A percentile compares a stretch with the other conserved stretches of the same genome.
Evolutionary conservation across 2,329 filamentous ascomycete species (phyloP).

Genomic region (Penicillium sp.): DNA sequence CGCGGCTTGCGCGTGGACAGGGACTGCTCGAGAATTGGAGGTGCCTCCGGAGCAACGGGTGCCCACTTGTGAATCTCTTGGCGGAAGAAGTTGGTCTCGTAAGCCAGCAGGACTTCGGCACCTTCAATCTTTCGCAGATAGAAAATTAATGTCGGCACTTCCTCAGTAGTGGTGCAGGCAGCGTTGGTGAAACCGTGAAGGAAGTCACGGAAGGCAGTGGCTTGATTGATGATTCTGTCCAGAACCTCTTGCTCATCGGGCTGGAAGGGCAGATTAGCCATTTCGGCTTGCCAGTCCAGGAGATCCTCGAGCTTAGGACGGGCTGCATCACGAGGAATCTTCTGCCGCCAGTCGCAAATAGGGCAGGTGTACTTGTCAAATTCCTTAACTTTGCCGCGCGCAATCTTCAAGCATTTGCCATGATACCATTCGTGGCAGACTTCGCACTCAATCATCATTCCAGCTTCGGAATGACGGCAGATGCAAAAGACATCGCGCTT

Average conservation of each 20-base stretch:
- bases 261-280: slow-evolving; percentile 81
- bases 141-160: slow-evolving; percentile 88
- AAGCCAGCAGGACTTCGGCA: slow-evolving; percentile 85
- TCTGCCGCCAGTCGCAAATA: slow-evolving; percentile 95
- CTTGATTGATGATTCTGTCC: slow-evolving; percentile 82
- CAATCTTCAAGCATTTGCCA: slow-evolving; percentile 96
- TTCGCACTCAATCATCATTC: slow-evolving; percentile 99
- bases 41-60: slow-evolving; percentile 82
- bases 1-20: slow-evolving; percentile 92
- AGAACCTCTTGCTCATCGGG: slow-evolving; percentile 91
- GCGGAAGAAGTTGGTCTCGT: slow-evolving; percentile 97
- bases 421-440: slow-evolving; percentile 99
- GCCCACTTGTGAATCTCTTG: slow-evolving; percentile 95
- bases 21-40: slow-evolving; percentile 83
- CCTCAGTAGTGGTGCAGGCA: slow-evolving; percentile 77
- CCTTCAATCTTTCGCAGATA: slow-evolving; percentile 97
- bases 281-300: slow-evolving; percentile 79
- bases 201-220: slow-evolving; percentile 80
- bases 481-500: slow-evolving; percentile 93
- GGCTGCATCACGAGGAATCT: slow-evolving; percentile 93
- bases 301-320: slow-evolving; percentile 94
- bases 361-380: slow-evolving; percentile 98
- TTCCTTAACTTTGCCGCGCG: slow-evolving; percentile 95
- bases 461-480: slow-evolving; percentile 87
- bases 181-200: slow-evolving; percentile 81